These are phyloP conservation scores for Sporisorium scitamineum DNA, from an alignment of 1,284 basidiomycete species.

Conservation along the genomic window DNA sequence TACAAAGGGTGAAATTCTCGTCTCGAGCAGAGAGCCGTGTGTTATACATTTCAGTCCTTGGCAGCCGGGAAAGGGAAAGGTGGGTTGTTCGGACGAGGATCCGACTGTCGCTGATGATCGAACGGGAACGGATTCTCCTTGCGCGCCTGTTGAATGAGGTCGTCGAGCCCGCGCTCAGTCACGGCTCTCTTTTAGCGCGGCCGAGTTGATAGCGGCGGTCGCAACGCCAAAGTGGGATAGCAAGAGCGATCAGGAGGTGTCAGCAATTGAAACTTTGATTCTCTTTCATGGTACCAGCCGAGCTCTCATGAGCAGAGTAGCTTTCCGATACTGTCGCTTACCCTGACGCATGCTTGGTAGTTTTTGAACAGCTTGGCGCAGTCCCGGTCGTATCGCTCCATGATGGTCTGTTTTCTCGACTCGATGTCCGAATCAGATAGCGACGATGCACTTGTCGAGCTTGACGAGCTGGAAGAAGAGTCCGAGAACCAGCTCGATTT, in stretches of 20 bases:
- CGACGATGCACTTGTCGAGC: constrained; percentile 15
- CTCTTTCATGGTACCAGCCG: neutral
- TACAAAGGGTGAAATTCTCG: neutral
- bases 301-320: neutral
- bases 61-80: constrained; percentile 62
- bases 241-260: neutral
- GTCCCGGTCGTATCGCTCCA: constrained; percentile 76
- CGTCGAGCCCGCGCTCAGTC: constrained; percentile 80
- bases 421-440: constrained; percentile 29
- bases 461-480: constrained; percentile 18
- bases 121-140: constrained; percentile 66
- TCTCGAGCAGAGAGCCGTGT: neutral
- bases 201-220: neutral
- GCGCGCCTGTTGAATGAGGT: constrained; percentile 81
- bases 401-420: constrained; percentile 38
- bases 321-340: constrained; percentile 63
- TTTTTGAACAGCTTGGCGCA: constrained; percentile 84
- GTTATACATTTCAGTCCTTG: constrained; percentile 15
- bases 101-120: constrained; percentile 45
- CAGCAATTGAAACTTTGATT: neutral
- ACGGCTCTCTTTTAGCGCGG: constrained; percentile 78
- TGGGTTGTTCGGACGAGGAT: constrained; percentile 43
- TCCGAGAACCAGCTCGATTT: constrained; percentile 41
- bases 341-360: constrained; percentile 84
- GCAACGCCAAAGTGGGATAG: neutral